Percentiles rank a stretch among this genome's conserved stretches.
Evolutionary conservation across 139 green algal species (phyloP).

Genomic region (Chlorella ohadii): DNA sequence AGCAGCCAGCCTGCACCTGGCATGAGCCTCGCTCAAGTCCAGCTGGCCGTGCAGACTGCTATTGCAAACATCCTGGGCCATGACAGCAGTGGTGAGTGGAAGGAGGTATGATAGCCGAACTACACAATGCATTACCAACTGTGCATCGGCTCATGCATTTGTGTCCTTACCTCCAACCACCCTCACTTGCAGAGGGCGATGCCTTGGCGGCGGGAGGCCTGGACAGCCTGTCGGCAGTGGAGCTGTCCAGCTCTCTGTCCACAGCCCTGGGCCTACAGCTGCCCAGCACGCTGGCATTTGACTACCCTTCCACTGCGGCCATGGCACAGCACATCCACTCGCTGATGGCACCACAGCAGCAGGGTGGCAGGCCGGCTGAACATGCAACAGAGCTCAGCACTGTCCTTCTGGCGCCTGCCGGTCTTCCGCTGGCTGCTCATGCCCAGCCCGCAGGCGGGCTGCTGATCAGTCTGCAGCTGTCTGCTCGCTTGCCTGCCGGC

Average conservation of each 20-base stretch:
- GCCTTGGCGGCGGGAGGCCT: conserved; percentile 2
- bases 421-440: too few species aligned
- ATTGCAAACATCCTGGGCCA: background rate
- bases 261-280: conserved; percentile 46
- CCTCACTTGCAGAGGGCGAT: background rate
- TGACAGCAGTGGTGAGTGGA: background rate
- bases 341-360: background rate
- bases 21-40: background rate
- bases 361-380: too few species aligned
- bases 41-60: background rate
- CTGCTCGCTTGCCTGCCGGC: background rate
- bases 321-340: conserved; percentile 3
- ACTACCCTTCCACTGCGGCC: conserved; percentile 60
- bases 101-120: too few species aligned
- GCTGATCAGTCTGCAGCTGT: background rate
- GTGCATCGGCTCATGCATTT: too few species aligned
- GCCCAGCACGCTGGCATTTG: conserved; percentile 68
- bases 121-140: too few species aligned
- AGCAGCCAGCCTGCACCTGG: background rate
- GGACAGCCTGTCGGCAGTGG: conserved; percentile 80
- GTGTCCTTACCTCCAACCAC: too few species aligned
- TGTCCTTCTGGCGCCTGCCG: too few species aligned
- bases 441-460: too few species aligned
- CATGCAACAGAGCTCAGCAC: too few species aligned
- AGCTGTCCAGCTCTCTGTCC: conserved; percentile 77